Evolutionary conservation across 2,329 filamentous ascomycete genomes (phyloP).

Genomic region (Alternaria conjuncta): DNA sequence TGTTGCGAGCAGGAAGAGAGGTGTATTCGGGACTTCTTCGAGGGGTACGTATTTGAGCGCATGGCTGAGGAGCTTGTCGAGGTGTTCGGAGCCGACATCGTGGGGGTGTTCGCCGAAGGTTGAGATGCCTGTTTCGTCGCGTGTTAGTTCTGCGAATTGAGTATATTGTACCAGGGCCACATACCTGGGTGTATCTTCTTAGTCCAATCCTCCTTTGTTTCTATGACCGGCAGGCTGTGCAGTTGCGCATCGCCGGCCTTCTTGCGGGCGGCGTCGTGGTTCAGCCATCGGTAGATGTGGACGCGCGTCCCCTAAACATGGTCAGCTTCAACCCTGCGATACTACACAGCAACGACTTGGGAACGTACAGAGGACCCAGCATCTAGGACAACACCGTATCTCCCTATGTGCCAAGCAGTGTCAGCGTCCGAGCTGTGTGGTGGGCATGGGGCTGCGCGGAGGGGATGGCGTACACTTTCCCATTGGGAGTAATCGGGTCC

Average conservation of each 20-base stretch:
- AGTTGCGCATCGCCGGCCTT: conserved; percentile 66
- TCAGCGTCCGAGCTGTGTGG: conserved; percentile 25
- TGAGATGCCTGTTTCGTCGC: conserved; percentile 67
- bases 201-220: conserved; percentile 85
- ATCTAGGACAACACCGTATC: conserved; percentile 94
- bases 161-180: neutral
- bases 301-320: conserved; percentile 75
- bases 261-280: conserved; percentile 70
- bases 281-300: conserved; percentile 93
- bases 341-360: neutral
- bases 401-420: conserved; percentile 52
- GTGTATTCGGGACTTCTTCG: conserved; percentile 80
- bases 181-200: conserved; percentile 91
- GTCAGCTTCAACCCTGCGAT: conserved; percentile 24
- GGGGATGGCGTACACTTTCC: conserved; percentile 50
- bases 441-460: conserved; percentile 13
- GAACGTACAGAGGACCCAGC: conserved; percentile 83
- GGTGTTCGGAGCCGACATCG: conserved; percentile 79
- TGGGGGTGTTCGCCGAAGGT: conserved; percentile 81
- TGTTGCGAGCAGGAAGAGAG: conserved; percentile 93
- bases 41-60: conserved; percentile 79
- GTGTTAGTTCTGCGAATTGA: conserved; percentile 16
- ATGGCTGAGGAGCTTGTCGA: conserved; percentile 80
- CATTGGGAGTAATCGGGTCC: conserved; percentile 40
- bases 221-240: conserved; percentile 75